Base-by-base conservation (phyloP, 768 basidiomycete species). In the Calocera cornea region DNA sequence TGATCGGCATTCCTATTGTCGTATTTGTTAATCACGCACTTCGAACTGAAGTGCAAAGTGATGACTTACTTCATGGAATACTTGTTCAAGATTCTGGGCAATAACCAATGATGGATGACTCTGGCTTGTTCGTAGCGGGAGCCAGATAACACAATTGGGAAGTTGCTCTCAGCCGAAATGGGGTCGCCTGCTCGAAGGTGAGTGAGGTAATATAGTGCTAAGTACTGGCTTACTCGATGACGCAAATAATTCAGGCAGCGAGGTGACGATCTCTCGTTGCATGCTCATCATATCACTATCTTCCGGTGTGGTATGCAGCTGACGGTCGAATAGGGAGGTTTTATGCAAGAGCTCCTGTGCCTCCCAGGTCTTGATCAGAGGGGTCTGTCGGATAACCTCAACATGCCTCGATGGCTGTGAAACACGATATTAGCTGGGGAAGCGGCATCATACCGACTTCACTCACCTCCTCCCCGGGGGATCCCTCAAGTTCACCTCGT, bases 51-150 rank as follows among this genome's bases (percentile, higher is more conserved):
- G 34, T 10, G 24, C 36, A 36, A 38, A 38, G 36, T n/a, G n/a
- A n/a, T n/a, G 24, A 31, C 41, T 47, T 34, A 69, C 69, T 60
- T 69, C 22, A 65, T 68, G 14, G 87, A 76, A 67, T 80, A 77
- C 69, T 83, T 85, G 14, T 60, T 60, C 70, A 82, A 82, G 44
- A 88, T 79, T 29, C 85, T 78, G 1, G 90, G 90, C n/a, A 89
- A 74, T 34, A 92, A 78, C 90, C 90, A 92, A 63, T 84, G 82
- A 66, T 80, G 81, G 66, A 90, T 81, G 10, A 83, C 83, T 71
- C 86, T 80, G 40, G 89, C 83, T 76, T 91, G 89, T 70, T 91
- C 88, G 69, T 84, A 91, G 24, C 87, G 83, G 27, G 88, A 80
- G 1, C 88, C 85, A 2, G 75, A 75, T 34, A 85, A 72, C 47